Conservation (phyloP, 1,139 yeast genomes). For the Hyphopichia burtonii region DNA sequence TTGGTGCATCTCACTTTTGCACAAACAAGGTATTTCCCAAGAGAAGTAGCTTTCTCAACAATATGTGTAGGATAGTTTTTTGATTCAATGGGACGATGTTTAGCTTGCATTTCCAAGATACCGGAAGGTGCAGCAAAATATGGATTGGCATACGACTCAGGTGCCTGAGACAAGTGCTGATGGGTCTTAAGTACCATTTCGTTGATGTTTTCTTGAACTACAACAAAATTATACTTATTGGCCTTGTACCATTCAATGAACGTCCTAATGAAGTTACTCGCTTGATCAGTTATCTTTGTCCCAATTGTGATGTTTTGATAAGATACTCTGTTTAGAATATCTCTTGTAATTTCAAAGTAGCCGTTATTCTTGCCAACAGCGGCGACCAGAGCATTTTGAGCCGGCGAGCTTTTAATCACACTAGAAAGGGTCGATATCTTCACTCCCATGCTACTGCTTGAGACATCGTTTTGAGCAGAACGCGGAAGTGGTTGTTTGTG, state of each 20-base stretch:
- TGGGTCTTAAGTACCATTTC: neutral
- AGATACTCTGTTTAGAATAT: neutral
- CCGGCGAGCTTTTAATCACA: neutral
- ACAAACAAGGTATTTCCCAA: slow-evolving; percentile 22
- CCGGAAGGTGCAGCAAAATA: too few species aligned
- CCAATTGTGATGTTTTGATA: too few species aligned
- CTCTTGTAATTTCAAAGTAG: neutral
- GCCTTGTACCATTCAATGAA: slow-evolving; percentile 21
- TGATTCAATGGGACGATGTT: neutral
- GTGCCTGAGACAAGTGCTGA: neutral
- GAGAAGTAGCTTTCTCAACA: slow-evolving; percentile 7
- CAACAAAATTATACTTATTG: slow-evolving; percentile 17
- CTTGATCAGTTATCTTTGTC: too few species aligned
- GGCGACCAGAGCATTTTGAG: neutral
- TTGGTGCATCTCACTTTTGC: slow-evolving; percentile 10
- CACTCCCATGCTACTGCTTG: neutral
- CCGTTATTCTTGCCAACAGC: too few species aligned
- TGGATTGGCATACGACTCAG: neutral
- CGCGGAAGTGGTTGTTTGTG: neutral
- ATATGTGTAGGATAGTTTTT: slow-evolving; percentile 16
- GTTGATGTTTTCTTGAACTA: neutral
- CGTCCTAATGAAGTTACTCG: neutral
- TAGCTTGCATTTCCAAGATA: neutral
- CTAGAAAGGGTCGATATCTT: neutral
- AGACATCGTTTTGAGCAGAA: too few species aligned